A percentile compares a stretch with the other conserved stretches of the same genome.
Evolutionary conservation across 2,329 filamentous ascomycete species (phyloP).

Genomic region (Cercospora sesami): DNA sequence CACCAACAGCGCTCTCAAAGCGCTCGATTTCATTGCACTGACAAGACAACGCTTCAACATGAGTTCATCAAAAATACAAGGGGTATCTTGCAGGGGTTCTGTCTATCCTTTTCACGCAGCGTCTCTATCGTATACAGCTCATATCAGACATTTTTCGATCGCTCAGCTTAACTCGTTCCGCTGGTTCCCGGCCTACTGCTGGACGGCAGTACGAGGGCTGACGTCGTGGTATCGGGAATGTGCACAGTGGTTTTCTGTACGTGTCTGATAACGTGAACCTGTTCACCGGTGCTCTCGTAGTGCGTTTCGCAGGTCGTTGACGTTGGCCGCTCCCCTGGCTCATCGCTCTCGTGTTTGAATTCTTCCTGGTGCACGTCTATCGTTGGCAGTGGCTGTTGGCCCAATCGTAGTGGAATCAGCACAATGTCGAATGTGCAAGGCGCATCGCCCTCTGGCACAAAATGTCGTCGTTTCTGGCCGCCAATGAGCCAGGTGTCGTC

Average conservation of each 20-base stretch:
- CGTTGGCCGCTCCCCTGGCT: constrained; percentile 24
- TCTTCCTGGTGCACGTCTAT: constrained; percentile 72
- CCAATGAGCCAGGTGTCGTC: constrained; percentile 81
- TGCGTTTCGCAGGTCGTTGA: constrained; percentile 71
- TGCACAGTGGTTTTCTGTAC: constrained; percentile 19
- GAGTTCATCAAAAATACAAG: background rate
- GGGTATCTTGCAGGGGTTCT: constrained; percentile 13
- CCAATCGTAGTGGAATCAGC: constrained; percentile 76
- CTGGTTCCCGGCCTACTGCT: constrained; percentile 21
- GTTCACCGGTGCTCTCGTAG: constrained; percentile 74
- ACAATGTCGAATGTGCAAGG: constrained; percentile 63
- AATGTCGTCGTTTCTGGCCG: constrained; percentile 76
- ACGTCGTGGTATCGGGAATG: constrained; percentile 19
- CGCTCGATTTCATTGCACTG: background rate
- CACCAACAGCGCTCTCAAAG: background rate
- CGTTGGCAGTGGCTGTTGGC: constrained; percentile 72
- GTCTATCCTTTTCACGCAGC: constrained; percentile 9
- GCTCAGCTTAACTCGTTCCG: constrained; percentile 3
- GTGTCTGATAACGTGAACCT: constrained; percentile 60
- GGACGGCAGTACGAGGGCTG: constrained; percentile 3
- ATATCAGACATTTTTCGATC: background rate
- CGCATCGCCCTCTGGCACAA: constrained; percentile 51
- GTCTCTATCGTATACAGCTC: constrained; percentile 4
- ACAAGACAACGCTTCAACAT: background rate
- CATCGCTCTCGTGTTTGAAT: constrained; percentile 36